phyloP scores from a whole-genome alignment of 2,329 filamentous ascomycete species.

The Fusarium cyanostomum region DNA sequence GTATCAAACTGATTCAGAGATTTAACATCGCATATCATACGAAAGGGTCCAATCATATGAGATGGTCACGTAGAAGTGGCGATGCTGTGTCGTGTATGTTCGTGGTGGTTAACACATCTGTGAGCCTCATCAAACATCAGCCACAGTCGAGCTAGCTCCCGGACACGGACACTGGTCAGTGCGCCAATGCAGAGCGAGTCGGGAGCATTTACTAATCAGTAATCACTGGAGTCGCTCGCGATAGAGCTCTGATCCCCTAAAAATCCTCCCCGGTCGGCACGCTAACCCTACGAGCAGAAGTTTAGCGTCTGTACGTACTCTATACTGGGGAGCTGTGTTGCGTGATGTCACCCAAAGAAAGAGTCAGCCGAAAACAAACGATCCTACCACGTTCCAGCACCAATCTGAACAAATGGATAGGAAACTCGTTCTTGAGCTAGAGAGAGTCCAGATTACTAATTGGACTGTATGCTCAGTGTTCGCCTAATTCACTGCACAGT shows the following conservation, averaged over 20 bases:
- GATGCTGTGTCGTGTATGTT: constrained; percentile 17
- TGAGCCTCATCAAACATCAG: background rate
- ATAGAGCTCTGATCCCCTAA: background rate
- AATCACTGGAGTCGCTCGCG: too few species aligned
- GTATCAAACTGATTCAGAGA: background rate
- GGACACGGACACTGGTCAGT: background rate
- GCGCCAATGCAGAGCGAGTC: constrained; percentile 2
- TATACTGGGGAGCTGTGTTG: background rate
- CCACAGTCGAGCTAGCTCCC: background rate
- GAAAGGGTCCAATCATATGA: background rate
- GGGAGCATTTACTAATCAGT: too few species aligned
- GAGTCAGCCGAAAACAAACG: too few species aligned
- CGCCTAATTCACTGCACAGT: background rate
- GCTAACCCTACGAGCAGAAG: too few species aligned
- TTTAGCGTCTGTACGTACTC: too few species aligned
- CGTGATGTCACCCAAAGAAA: too few species aligned
- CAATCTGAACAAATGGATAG: too few species aligned
- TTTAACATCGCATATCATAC: too few species aligned
- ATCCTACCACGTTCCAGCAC: too few species aligned
- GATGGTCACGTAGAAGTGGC: background rate
- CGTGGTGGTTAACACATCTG: background rate
- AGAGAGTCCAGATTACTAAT: too few species aligned
- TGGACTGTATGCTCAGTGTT: too few species aligned
- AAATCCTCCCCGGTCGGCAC: background rate
- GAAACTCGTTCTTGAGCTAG: too few species aligned